These are phyloP conservation scores for Populus deltoides DNA, from an alignment of 345 rosid species.

Conservation along the genomic window DNA sequence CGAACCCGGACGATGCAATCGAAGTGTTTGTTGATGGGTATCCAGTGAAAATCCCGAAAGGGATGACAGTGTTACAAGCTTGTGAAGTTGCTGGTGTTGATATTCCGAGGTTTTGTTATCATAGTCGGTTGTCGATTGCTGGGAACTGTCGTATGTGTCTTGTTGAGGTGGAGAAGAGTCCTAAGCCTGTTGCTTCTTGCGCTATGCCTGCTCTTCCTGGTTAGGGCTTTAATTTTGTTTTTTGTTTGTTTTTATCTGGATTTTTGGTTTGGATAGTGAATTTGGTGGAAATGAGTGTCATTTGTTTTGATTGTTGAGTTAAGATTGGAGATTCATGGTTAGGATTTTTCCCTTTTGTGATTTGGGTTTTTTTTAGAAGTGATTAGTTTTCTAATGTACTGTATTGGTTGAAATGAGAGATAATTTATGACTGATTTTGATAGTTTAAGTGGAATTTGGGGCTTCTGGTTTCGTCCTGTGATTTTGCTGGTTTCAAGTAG, in stretches of 20 bases:
- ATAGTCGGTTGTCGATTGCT: conserved; percentile 87
- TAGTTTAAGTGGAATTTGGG: no score
- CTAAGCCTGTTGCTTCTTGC: conserved; percentile 98
- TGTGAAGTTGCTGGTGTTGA: conserved; percentile 99
- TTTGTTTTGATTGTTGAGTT: no score
- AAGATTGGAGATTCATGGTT: no score
- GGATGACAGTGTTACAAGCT: conserved; percentile 92
- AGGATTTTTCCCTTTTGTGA: no score
- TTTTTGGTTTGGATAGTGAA: background rate
- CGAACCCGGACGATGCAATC: conserved; percentile 89
- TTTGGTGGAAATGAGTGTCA: background rate
- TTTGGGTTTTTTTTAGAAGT: no score
- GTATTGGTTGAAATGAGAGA: no score
- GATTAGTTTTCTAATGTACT: no score
- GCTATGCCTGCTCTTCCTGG: conserved; percentile 99
- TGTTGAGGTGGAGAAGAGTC: conserved; percentile 98
- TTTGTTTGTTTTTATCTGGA: no score
- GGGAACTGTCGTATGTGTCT: conserved; percentile 99
- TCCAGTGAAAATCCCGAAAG: conserved; percentile 95
- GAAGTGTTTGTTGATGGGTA: conserved; percentile 95
- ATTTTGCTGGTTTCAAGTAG: no score
- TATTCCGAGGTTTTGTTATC: conserved; percentile 94
- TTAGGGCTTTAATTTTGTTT: conserved; percentile 16
- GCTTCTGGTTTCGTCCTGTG: no score
- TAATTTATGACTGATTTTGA: no score